Base-by-base conservation (phyloP, 768 basidiomycete genomes). In the Agaricus subrufescens region DNA sequence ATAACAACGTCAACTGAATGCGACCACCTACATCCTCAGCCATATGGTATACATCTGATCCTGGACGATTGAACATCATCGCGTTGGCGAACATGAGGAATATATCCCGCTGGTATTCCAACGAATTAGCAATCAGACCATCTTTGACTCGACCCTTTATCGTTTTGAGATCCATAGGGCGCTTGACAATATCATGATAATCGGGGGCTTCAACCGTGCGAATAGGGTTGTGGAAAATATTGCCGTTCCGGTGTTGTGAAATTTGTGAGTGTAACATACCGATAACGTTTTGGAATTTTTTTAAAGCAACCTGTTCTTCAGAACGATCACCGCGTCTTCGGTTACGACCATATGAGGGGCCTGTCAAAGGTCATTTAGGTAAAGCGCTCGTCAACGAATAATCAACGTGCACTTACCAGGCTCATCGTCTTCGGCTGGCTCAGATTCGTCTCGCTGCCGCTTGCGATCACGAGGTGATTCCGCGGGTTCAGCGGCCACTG, bases 31-130 rank as follows among this genome's bases (percentile, higher is more conserved):
- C 94, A 76, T 94, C 91, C 67, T 92, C 85, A 5, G 95, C 91
- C 91, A 95, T 96, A 51, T 76, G 78, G 60, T 87, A 84, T n/a
- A 96, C 87, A 65, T 92, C 90, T 14, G 87, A 89, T 3, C 84
- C 84, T 1, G 91, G 89, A 46, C 87, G 76, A 61, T 98, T 98
- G 69, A 94, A 98, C 89, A 98, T 93, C 84, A 96, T 87, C 4
- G 96, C 91, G 68, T 98, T 98, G 7, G 93, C 90, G 69, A 97
- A 96, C 88, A 98, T 96, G 59, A 97, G 76, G 66, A 84, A 87
- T 9, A 95, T 82, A 63, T 97, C 96, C 60, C 93, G 78, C 66
- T 95, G 89, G 64, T 88, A 97, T 66, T 98, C 94, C 31, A 87
- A 77, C 1, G 91, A 89, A 61, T 82, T 92, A 3, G 80, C 74